Base-by-base conservation (phyloP, 2,329 filamentous ascomycete genomes). In the Albifimbria verrucaria region DNA sequence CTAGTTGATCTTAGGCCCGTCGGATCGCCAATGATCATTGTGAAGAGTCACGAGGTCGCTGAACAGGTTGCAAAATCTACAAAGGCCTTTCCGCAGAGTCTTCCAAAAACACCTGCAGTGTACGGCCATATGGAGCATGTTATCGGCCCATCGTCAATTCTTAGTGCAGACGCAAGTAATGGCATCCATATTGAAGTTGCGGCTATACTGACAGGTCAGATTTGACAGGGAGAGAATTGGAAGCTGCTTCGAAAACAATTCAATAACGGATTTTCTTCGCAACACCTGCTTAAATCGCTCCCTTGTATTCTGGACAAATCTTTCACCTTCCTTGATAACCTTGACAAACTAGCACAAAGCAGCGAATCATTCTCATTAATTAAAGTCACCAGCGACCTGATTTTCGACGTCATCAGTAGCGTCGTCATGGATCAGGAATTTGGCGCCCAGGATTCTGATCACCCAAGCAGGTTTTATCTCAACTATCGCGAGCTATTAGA, bases 341-440 rank as follows among this genome's bases (percentile, higher is more conserved):
- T 73, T 6, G 68, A 72, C 46, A 39, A 50, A n/a, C 60, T 62
- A 23, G 63, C 64, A 17, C 22, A 36, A 12, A 63, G 59, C 2
- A 62, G 60, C 24, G 59, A 67, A 11, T 57, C 57, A 1, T 67
- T 72, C 39, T 54, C 54, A 2, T 53, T 72, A 7, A 64, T 64
- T 36, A 55, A 62, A 22, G 57, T 65, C 11, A 61, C 61, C 11
- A 61, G 62, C 1, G 63, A 65, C 42, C 59, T 74, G 3, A 71
- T 72, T 2, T 74, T 74, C 48, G 72, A 76, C 50, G 68, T 73
- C n/a, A 72, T 73, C 39, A 69, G 68, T 36, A 51, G 42, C 58
- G 68, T 70, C 12, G 64, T 66, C 3, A 68, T 72, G 65, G 67
- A 66, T 24, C 58, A 61, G 6, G 61, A 72, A 49, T 62, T 73